Conservation (phyloP, 257 asterid species). For the Petunia secreta region DNA sequence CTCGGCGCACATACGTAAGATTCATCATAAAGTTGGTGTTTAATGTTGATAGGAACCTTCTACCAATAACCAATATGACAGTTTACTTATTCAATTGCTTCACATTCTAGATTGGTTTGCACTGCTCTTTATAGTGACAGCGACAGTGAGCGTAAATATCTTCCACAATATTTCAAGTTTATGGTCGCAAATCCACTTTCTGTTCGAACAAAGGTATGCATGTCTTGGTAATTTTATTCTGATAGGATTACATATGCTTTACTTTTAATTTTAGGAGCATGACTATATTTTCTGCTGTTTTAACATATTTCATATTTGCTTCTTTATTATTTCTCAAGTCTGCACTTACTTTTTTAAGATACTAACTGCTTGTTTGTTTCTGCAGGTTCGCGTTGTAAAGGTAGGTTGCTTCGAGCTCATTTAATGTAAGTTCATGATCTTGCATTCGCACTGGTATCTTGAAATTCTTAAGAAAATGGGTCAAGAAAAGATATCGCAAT, state of each 20-base stretch:
- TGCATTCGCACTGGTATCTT: slow-evolving; percentile 1
- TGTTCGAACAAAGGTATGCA: slow-evolving; percentile 89
- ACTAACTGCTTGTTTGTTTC: slow-evolving; percentile 32
- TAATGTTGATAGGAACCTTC: slow-evolving; percentile 24
- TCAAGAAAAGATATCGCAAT: not conserved
- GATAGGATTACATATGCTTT: not conserved
- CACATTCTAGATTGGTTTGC: slow-evolving; percentile 76
- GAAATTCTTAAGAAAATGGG: slow-evolving; percentile 7
- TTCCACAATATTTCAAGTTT: slow-evolving; percentile 97
- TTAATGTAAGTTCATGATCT: slow-evolving; percentile 46
- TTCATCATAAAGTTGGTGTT: slow-evolving; percentile 31
- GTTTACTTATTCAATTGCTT: not conserved
- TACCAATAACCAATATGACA: not conserved
- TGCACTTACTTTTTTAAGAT: not conserved
- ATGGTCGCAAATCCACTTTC: slow-evolving; percentile 95
- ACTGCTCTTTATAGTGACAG: slow-evolving; percentile 94
- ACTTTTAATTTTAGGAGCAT: not conserved
- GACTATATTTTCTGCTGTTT: not conserved
- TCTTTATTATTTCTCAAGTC: slow-evolving; percentile 11
- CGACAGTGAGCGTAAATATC: slow-evolving; percentile 89
- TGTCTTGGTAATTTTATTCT: not conserved
- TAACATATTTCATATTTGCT: not conserved
- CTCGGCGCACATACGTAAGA: slow-evolving; percentile 98
- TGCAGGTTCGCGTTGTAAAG: slow-evolving; percentile 97
- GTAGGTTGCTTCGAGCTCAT: slow-evolving; percentile 60